Conservation (phyloP, 768 basidiomycete genomes). For the Suillus subalutaceus region DNA sequence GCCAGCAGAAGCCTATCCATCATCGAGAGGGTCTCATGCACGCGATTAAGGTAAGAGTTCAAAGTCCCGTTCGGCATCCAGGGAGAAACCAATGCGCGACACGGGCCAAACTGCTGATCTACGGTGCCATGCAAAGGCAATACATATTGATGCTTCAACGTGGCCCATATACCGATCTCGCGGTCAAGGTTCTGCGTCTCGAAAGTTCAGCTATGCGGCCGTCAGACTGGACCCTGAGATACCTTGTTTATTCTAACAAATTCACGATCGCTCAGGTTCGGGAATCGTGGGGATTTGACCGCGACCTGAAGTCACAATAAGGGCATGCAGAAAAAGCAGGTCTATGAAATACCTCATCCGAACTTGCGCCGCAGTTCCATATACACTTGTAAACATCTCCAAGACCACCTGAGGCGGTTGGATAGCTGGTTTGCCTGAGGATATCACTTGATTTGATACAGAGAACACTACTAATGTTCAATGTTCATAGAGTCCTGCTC, state of each 20-base stretch:
- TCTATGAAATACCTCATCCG: conserved; percentile 1
- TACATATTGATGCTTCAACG: conserved; percentile 40
- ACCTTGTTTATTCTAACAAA: background rate
- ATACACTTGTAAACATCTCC: conserved; percentile 46
- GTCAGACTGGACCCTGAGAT: background rate
- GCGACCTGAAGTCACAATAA: conserved; percentile 8
- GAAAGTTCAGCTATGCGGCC: background rate
- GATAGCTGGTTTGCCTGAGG: background rate
- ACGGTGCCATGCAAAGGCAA: conserved; percentile 39
- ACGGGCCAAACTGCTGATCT: conserved; percentile 38
- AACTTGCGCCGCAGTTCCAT: background rate
- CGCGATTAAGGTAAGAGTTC: conserved; percentile 39
- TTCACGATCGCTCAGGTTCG: background rate
- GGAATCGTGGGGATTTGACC: conserved; percentile 8
- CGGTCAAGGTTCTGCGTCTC: conserved; percentile 27
- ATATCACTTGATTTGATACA: background rate
- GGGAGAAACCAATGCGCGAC: conserved; percentile 42
- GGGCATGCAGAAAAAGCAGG: background rate
- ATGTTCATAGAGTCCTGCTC: background rate
- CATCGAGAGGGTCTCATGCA: conserved; percentile 38
- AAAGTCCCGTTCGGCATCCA: conserved; percentile 45
- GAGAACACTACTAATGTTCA: background rate
- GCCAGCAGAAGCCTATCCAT: conserved; percentile 41
- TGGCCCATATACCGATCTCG: conserved; percentile 43
- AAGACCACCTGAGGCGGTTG: conserved; percentile 36